Evolutionary conservation across 805 yeast species (phyloP).

Genomic region (Saccharomycopsis javanensis): DNA sequence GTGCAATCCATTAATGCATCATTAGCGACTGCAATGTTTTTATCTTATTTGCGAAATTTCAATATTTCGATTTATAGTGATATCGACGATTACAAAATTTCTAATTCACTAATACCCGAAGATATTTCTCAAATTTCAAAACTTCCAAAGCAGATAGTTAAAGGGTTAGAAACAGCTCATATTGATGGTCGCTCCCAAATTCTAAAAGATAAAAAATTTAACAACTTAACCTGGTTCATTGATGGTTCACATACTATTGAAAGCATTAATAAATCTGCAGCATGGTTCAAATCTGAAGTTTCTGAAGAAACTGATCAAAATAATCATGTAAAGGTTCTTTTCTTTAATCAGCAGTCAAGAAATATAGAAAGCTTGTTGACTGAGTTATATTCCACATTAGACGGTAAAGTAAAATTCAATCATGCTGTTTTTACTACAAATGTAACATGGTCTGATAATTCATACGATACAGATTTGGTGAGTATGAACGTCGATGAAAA

Average conservation of each 20-base stretch:
- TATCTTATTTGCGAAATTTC: conserved; percentile 44
- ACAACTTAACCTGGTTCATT: conserved; percentile 59
- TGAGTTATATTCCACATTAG: conserved; percentile 37
- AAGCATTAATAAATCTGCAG: conserved; percentile 70
- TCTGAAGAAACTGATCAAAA: conserved; percentile 21
- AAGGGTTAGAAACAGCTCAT: conserved; percentile 55
- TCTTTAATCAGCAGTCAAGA: conserved; percentile 93
- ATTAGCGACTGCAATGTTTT: conserved; percentile 64
- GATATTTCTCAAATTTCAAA: conserved; percentile 16
- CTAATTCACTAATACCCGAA: conserved; percentile 17
- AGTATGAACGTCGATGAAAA: conserved; percentile 77
- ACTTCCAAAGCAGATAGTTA: conserved; percentile 40
- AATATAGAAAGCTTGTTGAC: conserved; percentile 62
- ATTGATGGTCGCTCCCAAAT: conserved; percentile 98
- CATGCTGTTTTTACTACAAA: conserved; percentile 82
- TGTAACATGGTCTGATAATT: conserved; percentile 80
- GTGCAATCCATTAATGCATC: conserved; percentile 85
- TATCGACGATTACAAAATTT: background rate
- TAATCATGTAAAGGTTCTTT: conserved; percentile 35
- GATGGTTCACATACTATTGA: conserved; percentile 97
- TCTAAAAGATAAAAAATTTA: conserved; percentile 34
- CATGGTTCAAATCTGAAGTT: conserved; percentile 50
- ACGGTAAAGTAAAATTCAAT: conserved; percentile 44
- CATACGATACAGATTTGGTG: conserved; percentile 70
- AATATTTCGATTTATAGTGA: conserved; percentile 30